Percentiles rank a stretch among this genome's conserved stretches.
Conservation (phyloP, 768 basidiomycete species). For the Leccinum rimulosum region DNA sequence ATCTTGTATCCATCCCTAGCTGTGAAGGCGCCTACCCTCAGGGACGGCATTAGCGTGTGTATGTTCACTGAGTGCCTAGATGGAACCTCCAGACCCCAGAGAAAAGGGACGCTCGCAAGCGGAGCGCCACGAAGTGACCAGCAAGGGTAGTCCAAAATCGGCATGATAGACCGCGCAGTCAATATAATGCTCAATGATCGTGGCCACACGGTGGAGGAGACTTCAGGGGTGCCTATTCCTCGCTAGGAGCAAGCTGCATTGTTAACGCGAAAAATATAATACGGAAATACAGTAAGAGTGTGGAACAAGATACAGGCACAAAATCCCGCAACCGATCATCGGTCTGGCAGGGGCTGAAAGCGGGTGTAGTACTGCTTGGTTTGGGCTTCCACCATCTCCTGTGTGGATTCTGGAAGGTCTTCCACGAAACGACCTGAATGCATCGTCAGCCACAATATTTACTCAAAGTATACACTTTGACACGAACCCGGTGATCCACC, state of each 20-base stretch:
- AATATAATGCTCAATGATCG: background rate
- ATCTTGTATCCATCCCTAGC: background rate
- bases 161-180: background rate
- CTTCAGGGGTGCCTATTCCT: background rate
- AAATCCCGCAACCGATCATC: constrained; percentile 14
- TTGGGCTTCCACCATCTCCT: constrained; percentile 83
- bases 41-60: background rate
- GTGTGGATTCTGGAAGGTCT: constrained; percentile 90
- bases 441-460: constrained; percentile 2
- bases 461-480: background rate
- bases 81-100: background rate
- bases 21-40: background rate
- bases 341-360: constrained; percentile 61
- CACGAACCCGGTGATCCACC: constrained; percentile 82
- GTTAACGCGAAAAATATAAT: constrained; percentile 1
- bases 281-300: constrained; percentile 6
- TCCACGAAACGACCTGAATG: constrained; percentile 70
- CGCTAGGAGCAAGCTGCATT: background rate
- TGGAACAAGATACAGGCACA: background rate
- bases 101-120: background rate
- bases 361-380: constrained; percentile 85
- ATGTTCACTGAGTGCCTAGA: background rate
- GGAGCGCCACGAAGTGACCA: background rate
- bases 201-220: background rate
- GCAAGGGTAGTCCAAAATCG: background rate